These are phyloP conservation scores for Backusella luteola DNA, from an alignment of 192 early-diverging fungal genomes.

Conservation along the genomic window DNA sequence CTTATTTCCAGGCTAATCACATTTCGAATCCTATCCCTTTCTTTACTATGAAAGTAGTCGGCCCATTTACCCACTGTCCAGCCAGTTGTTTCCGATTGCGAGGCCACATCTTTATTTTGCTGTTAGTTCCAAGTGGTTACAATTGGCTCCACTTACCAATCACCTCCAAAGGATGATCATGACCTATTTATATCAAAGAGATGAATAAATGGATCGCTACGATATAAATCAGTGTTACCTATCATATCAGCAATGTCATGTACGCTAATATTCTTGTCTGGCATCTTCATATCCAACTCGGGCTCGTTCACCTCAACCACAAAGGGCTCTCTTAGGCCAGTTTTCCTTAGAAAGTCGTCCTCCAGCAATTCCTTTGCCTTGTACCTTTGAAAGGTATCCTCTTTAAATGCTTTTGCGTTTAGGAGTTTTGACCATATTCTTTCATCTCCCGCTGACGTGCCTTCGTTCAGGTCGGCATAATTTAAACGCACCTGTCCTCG, in stretches of 20 bases:
- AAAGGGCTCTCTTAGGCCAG: conserved; percentile 73
- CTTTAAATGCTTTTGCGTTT: conserved; percentile 61
- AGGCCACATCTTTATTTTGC: conserved; percentile 67
- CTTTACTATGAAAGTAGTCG: conserved; percentile 65
- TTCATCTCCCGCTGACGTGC: conserved; percentile 66
- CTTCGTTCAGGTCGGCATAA: conserved; percentile 84
- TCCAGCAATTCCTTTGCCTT: conserved; percentile 65
- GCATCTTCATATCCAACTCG: conserved; percentile 80
- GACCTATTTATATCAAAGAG: conserved; percentile 16
- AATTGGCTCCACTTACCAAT: conserved; percentile 43
- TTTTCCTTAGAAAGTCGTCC: conserved; percentile 54
- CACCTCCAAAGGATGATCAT: conserved; percentile 75
- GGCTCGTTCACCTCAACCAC: conserved; percentile 66
- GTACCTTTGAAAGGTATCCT: conserved; percentile 65
- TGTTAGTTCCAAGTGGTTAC: background rate
- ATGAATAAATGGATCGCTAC: too few species aligned
- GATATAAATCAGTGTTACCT: too few species aligned
- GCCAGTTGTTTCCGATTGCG: conserved; percentile 74
- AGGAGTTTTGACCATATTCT: conserved; percentile 79
- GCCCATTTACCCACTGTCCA: conserved; percentile 88
- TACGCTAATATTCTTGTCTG: conserved; percentile 56
- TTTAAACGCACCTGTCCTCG: conserved; percentile 63
- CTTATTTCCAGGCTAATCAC: conserved; percentile 89
- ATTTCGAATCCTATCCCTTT: conserved; percentile 75
- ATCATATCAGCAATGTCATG: conserved; percentile 53